These are phyloP conservation scores for Apiotrichum siamense DNA, from an alignment of 1,284 basidiomycete genomes.

Conservation along the genomic window DNA sequence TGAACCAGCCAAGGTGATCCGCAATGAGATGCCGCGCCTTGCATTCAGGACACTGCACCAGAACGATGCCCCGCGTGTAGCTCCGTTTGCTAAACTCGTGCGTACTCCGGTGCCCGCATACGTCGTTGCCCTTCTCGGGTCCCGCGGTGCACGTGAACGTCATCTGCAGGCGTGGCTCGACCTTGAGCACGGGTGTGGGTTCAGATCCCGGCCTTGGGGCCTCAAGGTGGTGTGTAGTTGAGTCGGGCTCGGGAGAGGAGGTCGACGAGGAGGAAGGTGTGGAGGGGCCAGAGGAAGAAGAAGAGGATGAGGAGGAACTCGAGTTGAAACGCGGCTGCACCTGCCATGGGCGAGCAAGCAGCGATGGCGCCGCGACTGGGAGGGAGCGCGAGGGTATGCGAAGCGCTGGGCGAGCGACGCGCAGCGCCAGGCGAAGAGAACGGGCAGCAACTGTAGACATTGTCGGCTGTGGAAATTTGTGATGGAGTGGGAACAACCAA, in stretches of 20 bases:
- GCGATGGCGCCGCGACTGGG: neutral
- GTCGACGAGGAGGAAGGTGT: neutral
- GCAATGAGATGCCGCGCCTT: conserved; percentile 83
- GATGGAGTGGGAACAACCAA: neutral
- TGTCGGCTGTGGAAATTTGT: neutral
- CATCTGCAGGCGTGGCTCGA: conserved; percentile 49
- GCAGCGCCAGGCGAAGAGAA: neutral
- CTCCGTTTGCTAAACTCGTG: conserved; percentile 81
- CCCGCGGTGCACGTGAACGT: conserved; percentile 82
- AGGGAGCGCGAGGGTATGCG: neutral
- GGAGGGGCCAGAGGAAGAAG: neutral
- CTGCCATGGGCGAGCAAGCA: neutral
- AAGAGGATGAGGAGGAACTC: neutral
- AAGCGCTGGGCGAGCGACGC: neutral
- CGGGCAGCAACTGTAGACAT: too few species aligned
- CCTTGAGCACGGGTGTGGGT: conserved; percentile 29
- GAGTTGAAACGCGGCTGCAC: neutral
- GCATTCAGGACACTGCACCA: conserved; percentile 87
- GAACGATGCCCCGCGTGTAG: conserved; percentile 82
- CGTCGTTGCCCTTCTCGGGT: conserved; percentile 30
- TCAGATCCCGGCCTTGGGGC: conserved; percentile 10
- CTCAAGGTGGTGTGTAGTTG: neutral
- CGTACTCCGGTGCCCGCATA: conserved; percentile 73
- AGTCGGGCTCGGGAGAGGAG: neutral
- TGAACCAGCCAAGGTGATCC: conserved; percentile 88